Evolutionary conservation across 2,329 filamentous ascomycete species (phyloP), one percentile per base, ranked within the genome.

Genomic region (Fusarium hainanense): DNA sequence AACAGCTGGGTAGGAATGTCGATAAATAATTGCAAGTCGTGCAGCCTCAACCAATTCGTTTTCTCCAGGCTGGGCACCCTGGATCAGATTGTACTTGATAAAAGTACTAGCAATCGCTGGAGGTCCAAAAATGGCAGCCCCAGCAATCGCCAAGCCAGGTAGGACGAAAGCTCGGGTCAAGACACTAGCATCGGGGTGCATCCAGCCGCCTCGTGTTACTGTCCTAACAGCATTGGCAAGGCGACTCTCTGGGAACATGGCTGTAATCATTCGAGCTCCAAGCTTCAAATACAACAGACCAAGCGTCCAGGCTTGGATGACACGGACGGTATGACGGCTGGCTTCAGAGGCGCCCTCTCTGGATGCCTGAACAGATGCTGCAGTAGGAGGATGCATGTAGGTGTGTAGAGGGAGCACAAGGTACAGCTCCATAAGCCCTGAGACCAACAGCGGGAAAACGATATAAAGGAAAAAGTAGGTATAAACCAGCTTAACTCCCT

Each of bases 221-320:
- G 90, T 91, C 3, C 89, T 88, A 18, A 97, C 87, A 1, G 94
- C 93, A 52, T 89, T 85, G 1, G 93, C 91, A 1, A 92, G 87
- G 6, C 92, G 90, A 12, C 91, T 91, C 12, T 89, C 86, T 11
- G 89, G 88, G 68, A 93, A 86, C 74, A 90, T 86, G 14, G 91
- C 83, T 23, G 90, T 85, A 27, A 94, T 85, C 73, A 93, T 82
- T 41, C 92, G 90, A 18, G 89, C 87, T 1, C 88, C 88, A 74
- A 98, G 89, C 69, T 97, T 94, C 30, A 97, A 86, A 78, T 97
- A 98, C 5, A 99, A 85, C 23, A 99, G 87, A 7, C 96, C 96
- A 2, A 99, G 84, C 0, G 94, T 97, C 94, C 95, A 99, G 61
- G 94, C 91, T 77, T 98, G 95, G 43, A 98, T 90, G 66, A 98